Conservation (phyloP, 2,329 filamentous ascomycete species). For the Cercospora sp. region DNA sequence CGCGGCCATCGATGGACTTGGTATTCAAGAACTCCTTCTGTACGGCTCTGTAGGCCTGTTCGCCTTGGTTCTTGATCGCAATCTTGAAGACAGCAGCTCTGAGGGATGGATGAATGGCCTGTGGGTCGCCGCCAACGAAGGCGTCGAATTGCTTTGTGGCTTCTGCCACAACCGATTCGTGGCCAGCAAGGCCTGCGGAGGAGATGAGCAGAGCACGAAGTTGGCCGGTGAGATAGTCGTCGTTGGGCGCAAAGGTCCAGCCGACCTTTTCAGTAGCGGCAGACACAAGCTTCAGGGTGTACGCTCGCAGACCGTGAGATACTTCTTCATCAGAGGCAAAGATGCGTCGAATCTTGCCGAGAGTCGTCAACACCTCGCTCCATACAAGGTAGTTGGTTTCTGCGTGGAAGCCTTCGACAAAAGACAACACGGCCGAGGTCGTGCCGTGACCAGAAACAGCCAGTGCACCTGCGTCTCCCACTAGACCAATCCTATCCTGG, state of each 20-base stretch:
- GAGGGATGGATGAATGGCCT: slow-evolving; percentile 77
- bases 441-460: slow-evolving; percentile 83
- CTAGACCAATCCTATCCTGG: slow-evolving; percentile 88
- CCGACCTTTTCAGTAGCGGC: slow-evolving; percentile 76
- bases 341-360: slow-evolving; percentile 77
- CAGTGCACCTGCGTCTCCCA: slow-evolving; percentile 86
- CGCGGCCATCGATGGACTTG: slow-evolving; percentile 85
- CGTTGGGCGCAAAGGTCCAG: slow-evolving; percentile 76
- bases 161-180: slow-evolving; percentile 70
- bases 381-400: slow-evolving; percentile 89
- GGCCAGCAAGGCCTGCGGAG: slow-evolving; percentile 72
- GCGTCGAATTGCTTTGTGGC: slow-evolving; percentile 76
- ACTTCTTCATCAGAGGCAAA: slow-evolving; percentile 76
- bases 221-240: slow-evolving; percentile 80
- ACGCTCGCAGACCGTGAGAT: slow-evolving; percentile 72
- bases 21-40: slow-evolving; percentile 83
- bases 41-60: slow-evolving; percentile 69
- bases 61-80: slow-evolving; percentile 70
- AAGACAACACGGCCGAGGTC: slow-evolving; percentile 77
- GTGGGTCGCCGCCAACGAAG: slow-evolving; percentile 69
- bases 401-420: slow-evolving; percentile 78
- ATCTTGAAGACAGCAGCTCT: slow-evolving; percentile 79
- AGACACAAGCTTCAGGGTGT: slow-evolving; percentile 74
- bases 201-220: slow-evolving; percentile 79
- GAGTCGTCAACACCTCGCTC: slow-evolving; percentile 76